A percentile compares a stretch with the other conserved stretches of the same genome.
Conservation (phyloP, 1,284 basidiomycete genomes). For the Leccinum brunneo-olivaceum region DNA sequence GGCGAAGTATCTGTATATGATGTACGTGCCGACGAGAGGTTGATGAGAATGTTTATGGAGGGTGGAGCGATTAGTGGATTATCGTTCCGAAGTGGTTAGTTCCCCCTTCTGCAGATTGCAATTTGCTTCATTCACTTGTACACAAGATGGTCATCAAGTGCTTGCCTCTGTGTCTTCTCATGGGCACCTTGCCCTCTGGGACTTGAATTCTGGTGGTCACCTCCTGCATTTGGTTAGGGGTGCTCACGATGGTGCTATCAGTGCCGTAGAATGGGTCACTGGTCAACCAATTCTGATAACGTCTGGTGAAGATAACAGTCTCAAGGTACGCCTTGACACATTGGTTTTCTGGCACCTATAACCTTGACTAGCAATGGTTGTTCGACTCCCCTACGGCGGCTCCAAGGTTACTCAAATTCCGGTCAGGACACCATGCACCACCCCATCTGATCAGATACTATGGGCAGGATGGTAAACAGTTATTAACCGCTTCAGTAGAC, state of each 20-base stretch:
- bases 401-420: slow-evolving; percentile 84
- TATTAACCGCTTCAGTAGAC: slow-evolving; percentile 85
- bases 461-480: slow-evolving; percentile 92
- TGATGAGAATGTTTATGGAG: slow-evolving; percentile 86
- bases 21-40: slow-evolving; percentile 80
- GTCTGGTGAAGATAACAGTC: slow-evolving; percentile 87
- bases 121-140: slow-evolving; percentile 5
- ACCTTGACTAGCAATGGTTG: slow-evolving; percentile 80
- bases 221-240: slow-evolving; percentile 79
- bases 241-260: slow-evolving; percentile 81
- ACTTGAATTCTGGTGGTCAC: slow-evolving; percentile 75
- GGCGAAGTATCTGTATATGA: slow-evolving; percentile 89
- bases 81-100: slow-evolving; percentile 82
- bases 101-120: neutral
- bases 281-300: slow-evolving; percentile 86
- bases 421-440: slow-evolving; percentile 88
- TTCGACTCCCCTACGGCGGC: slow-evolving; percentile 87
- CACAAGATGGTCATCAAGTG: slow-evolving; percentile 77
- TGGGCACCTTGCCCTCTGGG: slow-evolving; percentile 88
- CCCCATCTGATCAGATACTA: slow-evolving; percentile 93
- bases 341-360: slow-evolving; percentile 1
- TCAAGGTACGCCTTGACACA: slow-evolving; percentile 56
- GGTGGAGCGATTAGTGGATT: slow-evolving; percentile 72
- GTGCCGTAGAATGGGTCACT: slow-evolving; percentile 81
- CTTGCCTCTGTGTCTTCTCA: slow-evolving; percentile 82